Evolutionary conservation across 2,329 filamentous ascomycete genomes (phyloP), one percentile per base, ranked within the genome.

Genomic region (Coniochaeta hoffmannii): DNA sequence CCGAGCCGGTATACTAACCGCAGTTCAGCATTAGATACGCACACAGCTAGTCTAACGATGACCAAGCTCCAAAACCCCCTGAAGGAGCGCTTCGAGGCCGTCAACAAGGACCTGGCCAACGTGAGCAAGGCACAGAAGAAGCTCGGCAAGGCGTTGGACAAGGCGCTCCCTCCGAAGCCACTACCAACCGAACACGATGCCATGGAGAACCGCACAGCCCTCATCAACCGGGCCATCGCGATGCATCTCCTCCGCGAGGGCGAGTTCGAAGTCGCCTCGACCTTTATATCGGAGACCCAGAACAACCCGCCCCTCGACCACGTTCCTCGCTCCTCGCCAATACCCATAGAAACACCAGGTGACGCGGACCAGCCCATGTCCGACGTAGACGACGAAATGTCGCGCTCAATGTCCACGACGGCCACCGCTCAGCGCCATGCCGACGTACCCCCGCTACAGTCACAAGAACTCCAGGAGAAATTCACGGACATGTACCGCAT

Each of bases 241-340:
- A 97, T 97, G 91, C 94, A 99, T 67, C 81, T 99, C 22, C 80
- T 99, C 36, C 89, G 94, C 38, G 93, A 97, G 73, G 94, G 94
- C 51, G 89, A 96, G 67, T 99, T 99, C 70, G 80, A 79, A 22
- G 92, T 96, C 2, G 93, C 93, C 12, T 85, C 86, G 15, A 90
- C 86, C 1, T 97, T 99, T 63, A 82, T 96, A 51, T 75, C 80
- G 14, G 94, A 97, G 75, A 82, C 76, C 15, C 71, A 75, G 57
- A 69, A 75, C 44, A 44, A 56, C 7, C n/a, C 35, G 26, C 30
- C 51, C 11, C 65, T 66, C 68, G 32, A 53, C 61, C 58, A 57
- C 56, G 41, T 31, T 58, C 49, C 60, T 36, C 49, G 26, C 41
- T 11, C n/a, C 22, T n/a, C n/a, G n/a, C 41, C 19, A 28, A 46